Evolutionary conservation across 2,329 filamentous ascomycete species (phyloP).

Genomic region (Fusarium sambucinum): DNA sequence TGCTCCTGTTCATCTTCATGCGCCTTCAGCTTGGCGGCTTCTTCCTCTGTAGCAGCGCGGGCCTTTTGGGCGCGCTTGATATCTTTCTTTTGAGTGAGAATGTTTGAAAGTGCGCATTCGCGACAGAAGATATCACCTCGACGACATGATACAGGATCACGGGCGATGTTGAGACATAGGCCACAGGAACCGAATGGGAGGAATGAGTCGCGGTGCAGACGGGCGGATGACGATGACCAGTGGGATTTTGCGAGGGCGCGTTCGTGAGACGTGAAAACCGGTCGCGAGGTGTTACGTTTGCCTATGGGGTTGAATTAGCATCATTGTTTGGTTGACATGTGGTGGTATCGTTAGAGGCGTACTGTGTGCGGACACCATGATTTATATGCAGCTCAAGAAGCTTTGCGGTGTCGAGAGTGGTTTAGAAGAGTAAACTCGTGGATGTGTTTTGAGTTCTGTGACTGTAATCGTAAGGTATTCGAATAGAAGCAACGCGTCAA

Average conservation of each 20-base stretch:
- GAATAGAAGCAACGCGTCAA: background rate
- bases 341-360: constrained; percentile 40
- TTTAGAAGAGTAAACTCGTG: background rate
- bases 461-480: background rate
- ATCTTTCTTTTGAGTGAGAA: constrained; percentile 92
- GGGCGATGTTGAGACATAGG: constrained; percentile 84
- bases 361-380: constrained; percentile 60
- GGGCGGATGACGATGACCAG: constrained; percentile 87
- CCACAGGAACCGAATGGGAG: constrained; percentile 90
- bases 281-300: constrained; percentile 91
- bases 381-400: constrained; percentile 3
- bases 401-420: constrained; percentile 16
- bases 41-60: constrained; percentile 70
- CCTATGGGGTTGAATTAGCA: constrained; percentile 55
- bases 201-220: constrained; percentile 89
- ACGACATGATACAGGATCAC: constrained; percentile 84
- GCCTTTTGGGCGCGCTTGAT: constrained; percentile 83
- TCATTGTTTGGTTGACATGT: background rate
- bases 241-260: constrained; percentile 82
- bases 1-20: constrained; percentile 76
- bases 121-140: constrained; percentile 93
- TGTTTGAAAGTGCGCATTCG: constrained; percentile 90
- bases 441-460: background rate
- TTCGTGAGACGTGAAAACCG: constrained; percentile 95
- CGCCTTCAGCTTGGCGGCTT: constrained; percentile 70